phyloP scores from a whole-genome alignment of 2,329 filamentous ascomycete genomes.

The Cephalotrichum gorgonifer region DNA sequence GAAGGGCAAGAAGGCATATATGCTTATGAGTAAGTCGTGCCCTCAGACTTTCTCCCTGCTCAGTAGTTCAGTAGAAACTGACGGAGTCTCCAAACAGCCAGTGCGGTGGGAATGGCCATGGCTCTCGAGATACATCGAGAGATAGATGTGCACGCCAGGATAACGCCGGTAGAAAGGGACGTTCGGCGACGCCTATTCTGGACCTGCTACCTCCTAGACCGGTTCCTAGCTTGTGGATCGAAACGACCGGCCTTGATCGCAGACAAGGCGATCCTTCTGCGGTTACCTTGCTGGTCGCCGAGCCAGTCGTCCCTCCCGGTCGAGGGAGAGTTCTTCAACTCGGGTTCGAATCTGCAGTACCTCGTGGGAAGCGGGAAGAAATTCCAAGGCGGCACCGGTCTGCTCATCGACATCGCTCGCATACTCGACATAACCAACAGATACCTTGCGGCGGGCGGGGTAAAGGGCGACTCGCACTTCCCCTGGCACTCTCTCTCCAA shows the following conservation, averaged over 20 bases:
- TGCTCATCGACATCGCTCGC: conserved; percentile 76
- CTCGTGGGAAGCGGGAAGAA: conserved; percentile 58
- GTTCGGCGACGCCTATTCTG: conserved; percentile 74
- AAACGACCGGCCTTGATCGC: conserved; percentile 71
- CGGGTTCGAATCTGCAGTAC: conserved; percentile 66
- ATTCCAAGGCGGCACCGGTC: conserved; percentile 63
- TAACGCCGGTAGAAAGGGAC: conserved; percentile 62
- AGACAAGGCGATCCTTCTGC: conserved; percentile 65
- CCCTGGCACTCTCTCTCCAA: conserved; percentile 84
- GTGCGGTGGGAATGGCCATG: conserved; percentile 71
- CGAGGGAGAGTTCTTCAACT: conserved; percentile 74
- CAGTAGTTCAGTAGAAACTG: neutral
- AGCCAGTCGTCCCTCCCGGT: conserved; percentile 49
- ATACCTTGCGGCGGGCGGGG: conserved; percentile 74
- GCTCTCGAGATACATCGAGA: conserved; percentile 75
- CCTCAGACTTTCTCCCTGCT: neutral
- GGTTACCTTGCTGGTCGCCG: conserved; percentile 65
- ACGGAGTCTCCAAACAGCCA: conserved; percentile 37
- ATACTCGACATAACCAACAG: conserved; percentile 75
- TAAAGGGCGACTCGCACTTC: conserved; percentile 83
- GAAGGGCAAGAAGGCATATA: conserved; percentile 76
- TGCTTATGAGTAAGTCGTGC: conserved; percentile 60
- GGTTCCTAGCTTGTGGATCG: conserved; percentile 73
- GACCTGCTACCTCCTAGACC: conserved; percentile 79
- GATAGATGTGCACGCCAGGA: conserved; percentile 49